A percentile compares a stretch with the other conserved stretches of the same genome.
phyloP scores from a whole-genome alignment of 768 basidiomycete species.

The Mycena crocata region DNA sequence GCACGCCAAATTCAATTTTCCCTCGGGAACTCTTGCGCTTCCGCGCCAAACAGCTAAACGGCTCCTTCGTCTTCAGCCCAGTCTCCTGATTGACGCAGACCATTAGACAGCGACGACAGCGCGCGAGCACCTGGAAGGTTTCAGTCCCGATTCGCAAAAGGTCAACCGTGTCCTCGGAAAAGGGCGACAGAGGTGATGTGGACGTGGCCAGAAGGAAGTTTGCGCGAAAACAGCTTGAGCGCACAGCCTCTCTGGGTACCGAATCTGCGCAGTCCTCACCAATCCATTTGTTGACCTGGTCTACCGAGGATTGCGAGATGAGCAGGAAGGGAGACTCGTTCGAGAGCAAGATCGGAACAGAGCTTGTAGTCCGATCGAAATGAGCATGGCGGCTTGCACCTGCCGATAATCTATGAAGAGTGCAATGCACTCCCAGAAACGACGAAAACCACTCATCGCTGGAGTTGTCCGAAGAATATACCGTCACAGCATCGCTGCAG shows the following conservation, averaged over 20 bases:
- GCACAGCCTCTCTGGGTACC: slow-evolving; percentile 1
- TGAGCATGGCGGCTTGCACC: slow-evolving; percentile 30
- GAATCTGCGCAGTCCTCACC: background rate
- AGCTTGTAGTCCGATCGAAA: slow-evolving; percentile 28
- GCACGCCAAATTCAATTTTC: slow-evolving; percentile 34
- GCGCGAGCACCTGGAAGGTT: slow-evolving; percentile 36
- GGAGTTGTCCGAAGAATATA: slow-evolving; percentile 13
- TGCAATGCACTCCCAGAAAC: slow-evolving; percentile 30
- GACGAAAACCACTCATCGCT: slow-evolving; percentile 30
- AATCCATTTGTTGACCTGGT: slow-evolving; percentile 34
- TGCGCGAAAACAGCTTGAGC: slow-evolving; percentile 32
- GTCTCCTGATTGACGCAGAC: slow-evolving; percentile 34
- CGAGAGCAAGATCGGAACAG: slow-evolving; percentile 34
- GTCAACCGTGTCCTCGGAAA: slow-evolving; percentile 31
- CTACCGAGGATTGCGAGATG: slow-evolving; percentile 33
- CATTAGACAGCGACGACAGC: slow-evolving; percentile 35
- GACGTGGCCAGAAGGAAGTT: slow-evolving; percentile 29
- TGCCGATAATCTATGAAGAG: slow-evolving; percentile 20
- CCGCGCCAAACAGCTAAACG: slow-evolving; percentile 33
- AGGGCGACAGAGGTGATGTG: slow-evolving; percentile 20
- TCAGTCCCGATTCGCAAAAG: slow-evolving; percentile 33
- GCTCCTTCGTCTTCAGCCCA: slow-evolving; percentile 34
- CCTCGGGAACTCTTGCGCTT: slow-evolving; percentile 29
- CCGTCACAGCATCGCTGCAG: slow-evolving; percentile 25
- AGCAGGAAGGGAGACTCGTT: slow-evolving; percentile 37